Conservation (phyloP, 1,284 basidiomycete species). For the Sporisorium graminicola region DNA sequence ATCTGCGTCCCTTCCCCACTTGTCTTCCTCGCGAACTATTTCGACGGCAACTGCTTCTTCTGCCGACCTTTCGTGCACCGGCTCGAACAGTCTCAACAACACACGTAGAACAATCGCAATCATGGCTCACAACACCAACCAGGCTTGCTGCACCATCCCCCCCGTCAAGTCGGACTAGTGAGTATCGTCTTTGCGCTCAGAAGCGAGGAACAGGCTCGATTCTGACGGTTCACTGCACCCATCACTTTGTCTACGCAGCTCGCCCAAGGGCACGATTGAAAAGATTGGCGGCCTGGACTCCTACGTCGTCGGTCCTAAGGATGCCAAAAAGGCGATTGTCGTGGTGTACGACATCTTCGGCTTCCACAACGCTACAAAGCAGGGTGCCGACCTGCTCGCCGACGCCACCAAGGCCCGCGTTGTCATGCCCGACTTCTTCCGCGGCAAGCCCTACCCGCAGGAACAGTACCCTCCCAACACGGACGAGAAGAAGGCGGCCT, state of each 20-base stretch:
- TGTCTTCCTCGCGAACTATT: too few species aligned
- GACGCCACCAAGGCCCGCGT: slow-evolving; percentile 71
- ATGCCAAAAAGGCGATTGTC: slow-evolving; percentile 74
- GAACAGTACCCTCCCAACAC: slow-evolving; percentile 74
- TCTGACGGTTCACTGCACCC: background rate
- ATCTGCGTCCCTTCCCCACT: background rate
- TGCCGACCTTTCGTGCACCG: background rate
- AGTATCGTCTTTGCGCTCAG: background rate
- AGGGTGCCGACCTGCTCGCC: slow-evolving; percentile 75
- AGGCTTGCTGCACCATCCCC: slow-evolving; percentile 72
- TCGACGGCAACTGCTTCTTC: too few species aligned
- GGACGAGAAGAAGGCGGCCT: slow-evolving; percentile 71
- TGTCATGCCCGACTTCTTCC: slow-evolving; percentile 79
- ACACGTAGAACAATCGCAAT: slow-evolving; percentile 25
- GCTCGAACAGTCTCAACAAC: slow-evolving; percentile 11
- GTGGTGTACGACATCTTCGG: slow-evolving; percentile 79
- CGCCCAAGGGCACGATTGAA: slow-evolving; percentile 71
- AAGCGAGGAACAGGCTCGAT: background rate
- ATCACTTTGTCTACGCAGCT: slow-evolving; percentile 28
- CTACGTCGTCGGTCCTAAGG: slow-evolving; percentile 69
- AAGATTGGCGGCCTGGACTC: slow-evolving; percentile 53
- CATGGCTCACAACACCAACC: slow-evolving; percentile 58
- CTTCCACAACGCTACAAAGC: slow-evolving; percentile 72
- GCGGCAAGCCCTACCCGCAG: slow-evolving; percentile 73
- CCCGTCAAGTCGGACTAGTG: slow-evolving; percentile 72